Percentiles rank a stretch among this genome's conserved stretches.
Conservation (phyloP, 495 filamentous ascomycete species). For the Paragyromitra xinjiangensis region DNA sequence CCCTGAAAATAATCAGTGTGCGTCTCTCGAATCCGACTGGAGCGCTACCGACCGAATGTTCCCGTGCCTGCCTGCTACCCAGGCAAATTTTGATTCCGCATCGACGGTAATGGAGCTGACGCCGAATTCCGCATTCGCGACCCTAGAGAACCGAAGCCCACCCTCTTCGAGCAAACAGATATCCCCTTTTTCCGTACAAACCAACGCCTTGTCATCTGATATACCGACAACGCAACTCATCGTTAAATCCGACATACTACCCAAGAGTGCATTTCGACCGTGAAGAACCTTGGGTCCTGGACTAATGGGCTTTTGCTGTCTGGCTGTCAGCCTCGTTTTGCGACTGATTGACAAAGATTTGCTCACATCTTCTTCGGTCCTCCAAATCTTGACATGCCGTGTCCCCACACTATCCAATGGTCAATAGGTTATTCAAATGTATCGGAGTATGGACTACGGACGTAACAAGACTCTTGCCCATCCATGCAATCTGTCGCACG, state of each 20-base stretch:
- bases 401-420: slow-evolving; percentile 72
- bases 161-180: slow-evolving; percentile 83
- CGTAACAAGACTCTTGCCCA: slow-evolving; percentile 75
- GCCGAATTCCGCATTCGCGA: slow-evolving; percentile 69
- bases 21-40: slow-evolving; percentile 35
- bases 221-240: slow-evolving; percentile 83
- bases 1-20: slow-evolving; percentile 51
- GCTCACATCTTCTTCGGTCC: slow-evolving; percentile 70
- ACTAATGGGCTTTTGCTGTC: slow-evolving; percentile 59
- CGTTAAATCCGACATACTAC: slow-evolving; percentile 77
- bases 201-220: slow-evolving; percentile 72
- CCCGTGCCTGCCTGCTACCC: slow-evolving; percentile 65
- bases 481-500: slow-evolving; percentile 85
- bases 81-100: slow-evolving; percentile 62
- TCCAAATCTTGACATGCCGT: slow-evolving; percentile 93
- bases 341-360: slow-evolving; percentile 57
- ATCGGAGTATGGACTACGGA: slow-evolving; percentile 58
- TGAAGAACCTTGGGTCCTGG: slow-evolving; percentile 67
- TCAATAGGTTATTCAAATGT: slow-evolving; percentile 59
- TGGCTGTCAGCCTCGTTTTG: slow-evolving; percentile 59
- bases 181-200: slow-evolving; percentile 76
- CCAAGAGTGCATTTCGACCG: slow-evolving; percentile 77
- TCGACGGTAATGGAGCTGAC: slow-evolving; percentile 72
- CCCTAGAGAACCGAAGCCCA: slow-evolving; percentile 70
- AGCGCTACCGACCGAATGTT: slow-evolving; percentile 55